Base-by-base conservation (phyloP, 148 eudicot genomes). In the Beta vulgaris region DNA sequence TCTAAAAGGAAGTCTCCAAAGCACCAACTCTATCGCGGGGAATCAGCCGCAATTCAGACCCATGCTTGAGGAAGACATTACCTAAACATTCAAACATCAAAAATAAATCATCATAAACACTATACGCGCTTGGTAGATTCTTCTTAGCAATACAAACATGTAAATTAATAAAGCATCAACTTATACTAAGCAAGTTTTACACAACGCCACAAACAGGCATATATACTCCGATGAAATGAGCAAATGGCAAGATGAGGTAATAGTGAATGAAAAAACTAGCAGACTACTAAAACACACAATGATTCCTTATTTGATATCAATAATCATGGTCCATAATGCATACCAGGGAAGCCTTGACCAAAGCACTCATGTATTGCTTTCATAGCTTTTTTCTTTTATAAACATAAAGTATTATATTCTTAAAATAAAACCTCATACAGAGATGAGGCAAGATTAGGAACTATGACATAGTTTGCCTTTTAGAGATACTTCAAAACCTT, bases 11-110 rank as follows among this genome's bases (percentile, higher is more conserved):
- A 37, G 65, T 6, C 55, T 26, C 46, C 32, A 11, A 64, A 77
- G 89, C 85, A 78, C 97, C 98, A 75, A 94, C 98, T 79, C 97
- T 90, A 68, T 94, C 98, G 25, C 97, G 98, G 61, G 98, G 98
- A 81, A 94, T 94, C 91, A 94, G 80, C 19, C 97, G 96, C 81
- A 94, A 73, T 49, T 91, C 98, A 59, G 97, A 91, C 1, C 98
- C 98, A 79, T 91, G 98, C 80, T 94, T 94, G 37, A 94, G 93
- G 84, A 91, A 94, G 57, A 94, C 97, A 79, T 94, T 94, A 66
- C 97, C 98, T 94, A 90, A 31, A 66, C 23, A 35, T 59, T 59
- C 43, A 44, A 77, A 57, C 43, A 61, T 21, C 71, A 70, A 5
- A 23, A 36, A 55, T 28, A 42, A 32, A 26, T 23, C 19, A 29